phyloP scores from a whole-genome alignment of 2,329 filamentous ascomycete genomes.

The Alternaria metachromatica region DNA sequence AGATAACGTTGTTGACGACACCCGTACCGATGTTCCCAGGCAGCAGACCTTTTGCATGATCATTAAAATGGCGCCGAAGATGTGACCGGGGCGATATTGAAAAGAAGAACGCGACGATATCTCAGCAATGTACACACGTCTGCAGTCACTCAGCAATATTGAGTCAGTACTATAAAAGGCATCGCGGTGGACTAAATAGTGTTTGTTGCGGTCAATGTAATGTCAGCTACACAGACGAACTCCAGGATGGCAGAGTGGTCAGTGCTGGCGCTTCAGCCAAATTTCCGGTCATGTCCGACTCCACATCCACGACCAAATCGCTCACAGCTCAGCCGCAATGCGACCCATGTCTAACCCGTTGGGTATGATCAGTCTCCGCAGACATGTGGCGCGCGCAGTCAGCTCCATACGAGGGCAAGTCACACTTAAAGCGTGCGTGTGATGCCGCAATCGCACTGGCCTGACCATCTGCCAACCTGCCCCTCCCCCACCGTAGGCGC shows the following conservation, averaged over 20 bases:
- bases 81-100: not conserved
- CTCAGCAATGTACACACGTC: not conserved
- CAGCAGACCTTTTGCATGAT: not conserved
- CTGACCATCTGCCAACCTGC: slow-evolving; percentile 21
- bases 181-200: no score
- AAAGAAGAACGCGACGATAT: not conserved
- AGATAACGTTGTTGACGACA: not conserved
- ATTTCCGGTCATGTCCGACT: slow-evolving; percentile 7
- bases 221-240: not conserved
- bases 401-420: slow-evolving; percentile 21
- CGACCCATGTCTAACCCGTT: slow-evolving; percentile 17
- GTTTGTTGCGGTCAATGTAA: not conserved
- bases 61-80: not conserved
- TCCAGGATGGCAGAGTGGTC: not conserved
- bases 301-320: slow-evolving; percentile 7
- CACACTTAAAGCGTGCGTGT: slow-evolving; percentile 30
- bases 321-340: slow-evolving; percentile 28
- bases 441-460: slow-evolving; percentile 24
- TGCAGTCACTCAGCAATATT: not conserved
- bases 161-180: not conserved
- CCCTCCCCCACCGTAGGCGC: slow-evolving; percentile 31
- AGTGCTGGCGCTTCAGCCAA: slow-evolving; percentile 9
- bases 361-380: slow-evolving; percentile 13
- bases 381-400: slow-evolving; percentile 23
- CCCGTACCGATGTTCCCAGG: not conserved